Base-by-base conservation (phyloP, 2,329 filamentous ascomycete genomes). In the Acephala macrosclerotiorum region DNA sequence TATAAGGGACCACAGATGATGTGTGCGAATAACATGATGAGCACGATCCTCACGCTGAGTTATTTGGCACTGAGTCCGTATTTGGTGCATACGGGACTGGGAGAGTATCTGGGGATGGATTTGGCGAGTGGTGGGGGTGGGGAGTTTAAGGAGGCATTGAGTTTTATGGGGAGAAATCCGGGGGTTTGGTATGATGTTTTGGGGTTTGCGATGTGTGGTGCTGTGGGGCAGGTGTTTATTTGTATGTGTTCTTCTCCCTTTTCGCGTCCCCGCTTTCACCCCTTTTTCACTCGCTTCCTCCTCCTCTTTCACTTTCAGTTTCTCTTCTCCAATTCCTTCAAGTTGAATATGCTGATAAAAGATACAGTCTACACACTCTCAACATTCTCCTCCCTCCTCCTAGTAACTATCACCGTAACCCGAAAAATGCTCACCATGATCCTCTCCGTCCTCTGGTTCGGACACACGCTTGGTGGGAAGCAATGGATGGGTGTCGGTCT, bases 391-490 rank as follows among this genome's bases (percentile, higher is more conserved):
- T 96, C 91, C 11, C 87, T 99, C 58, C 85, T 98, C 60, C 88
- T 99, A 58, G 95, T 98, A 51, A 98, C 96, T 4, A 94, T 99
- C 2, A 99, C 94, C 1, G 96, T 99, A 55, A 99, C 96, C 55
- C 87, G 96, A 76, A 99, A 99, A 83, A 99, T 99, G 96, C 87
- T 98, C 78, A 98, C 95, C 71, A 99, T 99, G 96, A 93, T 98
- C 66, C 85, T 98, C 60, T 97, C 93, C 61, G 96, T 99, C 33
- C 83, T 98, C 67, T 94, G 93, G 81, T 99, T 98, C 77, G 96
- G 96, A 33, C 96, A 99, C 79, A 87, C 86, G 69, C 85, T 99
- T 58, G 91, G 88, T 33, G 81, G 83, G n/a, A 96, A 95, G 85
- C 96, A 99, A 81, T 97, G 94, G 92, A 82, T 96, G 7, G 96